Conservation (phyloP, 257 asterid species). For the Pogostemon cablin region DNA sequence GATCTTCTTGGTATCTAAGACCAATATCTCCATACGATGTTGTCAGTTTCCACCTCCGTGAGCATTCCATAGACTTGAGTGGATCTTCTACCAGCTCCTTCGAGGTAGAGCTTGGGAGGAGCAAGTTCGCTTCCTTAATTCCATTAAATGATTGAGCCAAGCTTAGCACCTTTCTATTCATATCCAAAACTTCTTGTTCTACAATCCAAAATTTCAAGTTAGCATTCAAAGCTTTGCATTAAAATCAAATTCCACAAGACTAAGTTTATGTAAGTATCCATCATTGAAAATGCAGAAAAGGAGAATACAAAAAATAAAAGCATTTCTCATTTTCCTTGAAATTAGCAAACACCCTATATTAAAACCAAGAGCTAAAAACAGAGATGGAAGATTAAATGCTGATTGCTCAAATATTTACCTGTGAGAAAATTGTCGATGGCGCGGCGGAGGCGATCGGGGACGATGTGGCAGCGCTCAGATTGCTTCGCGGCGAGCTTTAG, state of each 20-base stretch:
- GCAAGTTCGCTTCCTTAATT: constrained; percentile 77
- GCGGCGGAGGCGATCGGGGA: constrained; percentile 75
- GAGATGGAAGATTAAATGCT: background rate
- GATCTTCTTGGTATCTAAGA: constrained; percentile 75
- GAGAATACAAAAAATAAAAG: background rate
- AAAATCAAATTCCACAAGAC: constrained; percentile 16
- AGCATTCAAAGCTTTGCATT: constrained; percentile 2
- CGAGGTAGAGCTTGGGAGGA: constrained; percentile 75
- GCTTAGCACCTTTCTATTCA: constrained; percentile 86
- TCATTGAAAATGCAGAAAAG: background rate
- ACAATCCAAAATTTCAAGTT: constrained; percentile 24
- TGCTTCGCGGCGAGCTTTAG: constrained; percentile 91
- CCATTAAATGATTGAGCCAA: constrained; percentile 67
- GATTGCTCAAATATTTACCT: constrained; percentile 44
- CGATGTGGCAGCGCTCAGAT: constrained; percentile 72
- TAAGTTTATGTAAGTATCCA: constrained; percentile 9
- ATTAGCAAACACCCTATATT: background rate
- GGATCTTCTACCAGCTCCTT: constrained; percentile 87
- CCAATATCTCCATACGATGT: constrained; percentile 79
- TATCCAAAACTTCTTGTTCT: constrained; percentile 80
- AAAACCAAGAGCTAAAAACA: background rate
- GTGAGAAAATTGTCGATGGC: constrained; percentile 72
- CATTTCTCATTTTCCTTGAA: constrained; percentile 1
- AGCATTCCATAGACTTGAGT: constrained; percentile 60
- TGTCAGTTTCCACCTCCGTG: constrained; percentile 83